These are phyloP conservation scores for Jamesozyma piceae DNA, from an alignment of 805 yeast species.

Conservation along the genomic window DNA sequence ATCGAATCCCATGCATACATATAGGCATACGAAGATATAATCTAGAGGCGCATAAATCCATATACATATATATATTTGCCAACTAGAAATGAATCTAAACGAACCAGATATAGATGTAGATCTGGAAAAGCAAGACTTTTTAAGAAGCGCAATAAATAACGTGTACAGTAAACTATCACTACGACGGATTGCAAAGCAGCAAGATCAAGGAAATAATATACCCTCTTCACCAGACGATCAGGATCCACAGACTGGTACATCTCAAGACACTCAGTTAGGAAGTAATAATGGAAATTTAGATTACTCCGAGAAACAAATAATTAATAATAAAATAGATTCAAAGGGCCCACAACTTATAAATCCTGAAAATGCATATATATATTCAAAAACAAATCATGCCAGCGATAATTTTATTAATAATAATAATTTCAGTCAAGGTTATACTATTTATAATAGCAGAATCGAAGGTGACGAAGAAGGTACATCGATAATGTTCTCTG, in stretches of 20 bases:
- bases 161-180: conserved; percentile 2
- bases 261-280: neutral
- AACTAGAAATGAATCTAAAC: neutral
- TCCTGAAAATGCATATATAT: neutral
- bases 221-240: neutral
- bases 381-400: neutral
- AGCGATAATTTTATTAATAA: neutral
- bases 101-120: neutral
- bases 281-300: neutral
- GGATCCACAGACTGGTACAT: neutral
- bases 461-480: conserved; percentile 4
- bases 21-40: neutral
- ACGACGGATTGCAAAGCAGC: neutral
- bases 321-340: too few relatives aligned
- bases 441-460: neutral
- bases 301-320: neutral
- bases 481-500: conserved; percentile 19
- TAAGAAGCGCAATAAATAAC: conserved; percentile 3
- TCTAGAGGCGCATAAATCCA: neutral
- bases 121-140: conserved; percentile 2
- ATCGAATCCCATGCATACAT: neutral
- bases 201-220: neutral
- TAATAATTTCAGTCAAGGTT: too few relatives aligned
- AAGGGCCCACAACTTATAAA: neutral
- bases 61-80: neutral